Evolutionary conservation across 2,329 filamentous ascomycete species (phyloP).

Genomic region (Talaromyces verruculosus): DNA sequence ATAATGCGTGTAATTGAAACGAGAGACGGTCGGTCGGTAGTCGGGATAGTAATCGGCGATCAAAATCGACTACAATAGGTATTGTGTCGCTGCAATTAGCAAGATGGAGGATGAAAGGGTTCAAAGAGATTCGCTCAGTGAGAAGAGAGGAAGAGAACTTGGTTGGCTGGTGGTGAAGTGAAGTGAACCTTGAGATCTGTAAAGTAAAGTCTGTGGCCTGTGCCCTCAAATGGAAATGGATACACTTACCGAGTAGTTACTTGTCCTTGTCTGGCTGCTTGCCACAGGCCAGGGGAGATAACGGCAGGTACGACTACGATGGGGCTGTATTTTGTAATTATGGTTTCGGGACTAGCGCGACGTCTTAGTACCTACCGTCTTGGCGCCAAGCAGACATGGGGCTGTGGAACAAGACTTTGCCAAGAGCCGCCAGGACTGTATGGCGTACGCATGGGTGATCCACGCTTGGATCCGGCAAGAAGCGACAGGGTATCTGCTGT

Average conservation of each 20-base stretch:
- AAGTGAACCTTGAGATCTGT: background rate
- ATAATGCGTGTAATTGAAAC: background rate
- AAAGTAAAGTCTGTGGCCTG: background rate
- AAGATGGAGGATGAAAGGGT: background rate
- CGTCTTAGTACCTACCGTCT: background rate
- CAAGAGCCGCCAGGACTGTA: background rate
- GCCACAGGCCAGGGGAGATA: constrained; percentile 8
- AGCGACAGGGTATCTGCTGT: background rate
- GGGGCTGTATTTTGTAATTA: background rate
- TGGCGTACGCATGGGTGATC: background rate
- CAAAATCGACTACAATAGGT: background rate
- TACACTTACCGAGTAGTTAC: background rate
- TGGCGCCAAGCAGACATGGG: background rate
- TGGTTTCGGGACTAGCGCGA: background rate
- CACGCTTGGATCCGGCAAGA: background rate
- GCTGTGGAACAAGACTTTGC: background rate
- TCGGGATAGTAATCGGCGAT: background rate
- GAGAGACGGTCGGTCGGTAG: background rate
- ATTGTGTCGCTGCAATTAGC: background rate
- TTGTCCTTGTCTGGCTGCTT: no score
- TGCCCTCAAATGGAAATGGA: background rate
- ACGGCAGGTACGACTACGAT: background rate
- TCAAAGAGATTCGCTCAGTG: background rate
- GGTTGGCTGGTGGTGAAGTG: background rate
- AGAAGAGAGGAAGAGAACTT: background rate